Conservation (phyloP, 2,329 filamentous ascomycete species). For the Achaetomium macrosporum region DNA sequence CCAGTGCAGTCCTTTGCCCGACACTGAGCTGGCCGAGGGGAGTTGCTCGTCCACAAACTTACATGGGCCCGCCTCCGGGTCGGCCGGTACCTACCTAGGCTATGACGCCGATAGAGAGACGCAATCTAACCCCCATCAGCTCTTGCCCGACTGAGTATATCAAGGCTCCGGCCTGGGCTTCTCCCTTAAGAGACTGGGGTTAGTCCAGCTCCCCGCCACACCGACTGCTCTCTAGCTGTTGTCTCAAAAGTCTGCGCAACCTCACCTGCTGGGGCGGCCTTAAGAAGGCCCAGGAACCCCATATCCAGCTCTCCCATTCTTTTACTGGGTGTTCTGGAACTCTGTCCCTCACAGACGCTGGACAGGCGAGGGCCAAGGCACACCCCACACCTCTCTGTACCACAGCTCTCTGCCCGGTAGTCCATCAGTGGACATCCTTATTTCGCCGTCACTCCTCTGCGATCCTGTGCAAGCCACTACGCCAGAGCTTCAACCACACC, state of each 20-base stretch:
- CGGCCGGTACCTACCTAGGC: conserved; percentile 17
- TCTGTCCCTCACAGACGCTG: conserved; percentile 4
- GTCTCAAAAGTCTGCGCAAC: conserved; percentile 42
- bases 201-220: conserved; percentile 30
- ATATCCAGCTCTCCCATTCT: conserved; percentile 8
- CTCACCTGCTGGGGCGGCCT: conserved; percentile 20
- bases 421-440: conserved; percentile 17
- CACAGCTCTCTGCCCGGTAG: conserved; percentile 14
- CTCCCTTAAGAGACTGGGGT: conserved; percentile 27
- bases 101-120: conserved; percentile 12
- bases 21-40: conserved; percentile 17
- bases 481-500: conserved; percentile 25
- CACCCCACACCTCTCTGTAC: conserved; percentile 15
- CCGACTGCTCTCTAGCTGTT: conserved; percentile 34
- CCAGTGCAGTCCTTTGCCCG: conserved; percentile 24
- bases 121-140: conserved; percentile 22
- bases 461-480: conserved; percentile 27
- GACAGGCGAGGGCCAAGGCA: conserved; percentile 10
- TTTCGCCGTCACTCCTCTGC: conserved; percentile 25
- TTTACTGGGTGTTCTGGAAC: conserved; percentile 2
- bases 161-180: conserved; percentile 16
- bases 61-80: conserved; percentile 15
- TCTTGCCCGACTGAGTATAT: conserved; percentile 18
- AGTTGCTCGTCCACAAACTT: conserved; percentile 18
- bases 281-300: conserved; percentile 23